These are phyloP conservation scores for Ogataea trehalophila DNA, from an alignment of 805 yeast species.

Conservation along the genomic window DNA sequence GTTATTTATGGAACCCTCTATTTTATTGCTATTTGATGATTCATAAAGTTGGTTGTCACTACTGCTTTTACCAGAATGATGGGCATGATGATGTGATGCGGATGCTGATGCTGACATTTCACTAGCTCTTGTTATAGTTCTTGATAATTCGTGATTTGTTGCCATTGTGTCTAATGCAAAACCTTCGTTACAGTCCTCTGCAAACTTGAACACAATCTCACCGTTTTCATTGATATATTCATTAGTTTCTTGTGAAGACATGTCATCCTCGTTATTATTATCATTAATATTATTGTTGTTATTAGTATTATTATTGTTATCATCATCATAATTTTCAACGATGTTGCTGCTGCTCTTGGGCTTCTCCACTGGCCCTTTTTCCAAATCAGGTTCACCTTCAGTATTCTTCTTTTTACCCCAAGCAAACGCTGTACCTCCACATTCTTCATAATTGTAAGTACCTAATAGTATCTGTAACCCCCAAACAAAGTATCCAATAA, in stretches of 20 bases:
- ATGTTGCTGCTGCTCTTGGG: background rate
- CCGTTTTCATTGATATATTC: background rate
- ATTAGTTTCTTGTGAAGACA: no score
- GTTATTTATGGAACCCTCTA: background rate
- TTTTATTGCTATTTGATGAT: background rate
- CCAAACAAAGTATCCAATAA: conserved; percentile 45
- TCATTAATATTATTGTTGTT: background rate
- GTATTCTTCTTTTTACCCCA: conserved; percentile 3
- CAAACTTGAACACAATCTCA: background rate
- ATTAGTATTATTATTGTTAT: background rate
- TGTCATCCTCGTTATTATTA: conserved; percentile 9
- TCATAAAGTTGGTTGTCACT: background rate
- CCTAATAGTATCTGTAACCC: conserved; percentile 34
- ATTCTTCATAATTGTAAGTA: conserved; percentile 15
- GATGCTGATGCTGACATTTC: background rate
- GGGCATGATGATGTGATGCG: background rate
- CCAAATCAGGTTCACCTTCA: background rate
- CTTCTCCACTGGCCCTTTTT: background rate
- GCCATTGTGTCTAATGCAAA: conserved; percentile 18
- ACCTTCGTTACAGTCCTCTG: conserved; percentile 26
- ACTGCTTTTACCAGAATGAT: background rate
- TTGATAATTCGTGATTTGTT: conserved; percentile 17
- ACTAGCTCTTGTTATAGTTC: conserved; percentile 4
- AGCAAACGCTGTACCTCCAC: background rate
- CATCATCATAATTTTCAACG: background rate